Evolutionary conservation across 345 rosid species (phyloP).

Genomic region (Eucalyptus microcorys): DNA sequence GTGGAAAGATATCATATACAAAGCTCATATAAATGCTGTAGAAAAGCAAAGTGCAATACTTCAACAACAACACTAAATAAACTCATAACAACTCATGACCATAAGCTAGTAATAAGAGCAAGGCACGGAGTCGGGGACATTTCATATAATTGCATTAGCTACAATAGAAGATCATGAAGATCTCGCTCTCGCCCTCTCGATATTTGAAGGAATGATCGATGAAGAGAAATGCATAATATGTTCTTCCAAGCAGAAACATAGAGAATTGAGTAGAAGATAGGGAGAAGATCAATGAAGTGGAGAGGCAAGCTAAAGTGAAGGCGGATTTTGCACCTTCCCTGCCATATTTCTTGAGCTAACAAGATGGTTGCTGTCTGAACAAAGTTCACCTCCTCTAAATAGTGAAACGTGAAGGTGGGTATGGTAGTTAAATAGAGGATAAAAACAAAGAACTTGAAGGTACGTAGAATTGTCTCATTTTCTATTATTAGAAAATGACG

Average conservation of each 20-base stretch:
- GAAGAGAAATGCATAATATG: neutral
- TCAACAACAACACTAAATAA: neutral
- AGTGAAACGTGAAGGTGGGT: neutral
- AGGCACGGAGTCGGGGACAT: neutral
- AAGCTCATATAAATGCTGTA: neutral
- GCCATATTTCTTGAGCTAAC: neutral
- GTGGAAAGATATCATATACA: neutral
- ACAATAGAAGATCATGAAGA: neutral
- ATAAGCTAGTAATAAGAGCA: neutral
- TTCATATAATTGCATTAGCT: neutral
- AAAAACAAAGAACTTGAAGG: neutral
- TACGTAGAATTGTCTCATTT: neutral
- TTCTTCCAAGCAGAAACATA: neutral
- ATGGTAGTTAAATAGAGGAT: neutral
- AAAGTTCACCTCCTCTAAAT: neutral
- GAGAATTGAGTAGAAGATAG: neutral
- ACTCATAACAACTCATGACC: neutral
- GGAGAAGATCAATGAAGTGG: neutral
- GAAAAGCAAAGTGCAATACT: neutral
- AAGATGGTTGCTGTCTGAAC: neutral
- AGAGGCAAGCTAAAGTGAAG: neutral
- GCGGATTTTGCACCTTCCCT: neutral
- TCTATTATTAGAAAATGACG: too few species aligned
- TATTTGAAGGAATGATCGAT: neutral
- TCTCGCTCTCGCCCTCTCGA: neutral